These are phyloP conservation scores for Ogataea methylovora DNA, from an alignment of 805 yeast species.

Conservation along the genomic window DNA sequence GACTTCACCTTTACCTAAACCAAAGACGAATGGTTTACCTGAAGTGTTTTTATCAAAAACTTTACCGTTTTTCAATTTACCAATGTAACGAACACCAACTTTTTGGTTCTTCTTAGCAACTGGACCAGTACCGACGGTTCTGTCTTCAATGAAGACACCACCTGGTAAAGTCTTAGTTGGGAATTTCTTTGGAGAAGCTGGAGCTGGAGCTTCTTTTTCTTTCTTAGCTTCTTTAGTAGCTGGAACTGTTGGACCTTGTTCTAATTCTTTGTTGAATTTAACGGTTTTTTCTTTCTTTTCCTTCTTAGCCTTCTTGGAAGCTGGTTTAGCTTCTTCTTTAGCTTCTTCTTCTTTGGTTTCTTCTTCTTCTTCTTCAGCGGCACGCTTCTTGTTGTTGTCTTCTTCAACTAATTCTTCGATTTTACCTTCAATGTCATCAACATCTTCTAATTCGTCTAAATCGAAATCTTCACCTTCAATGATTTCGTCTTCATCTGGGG, in stretches of 20 bases:
- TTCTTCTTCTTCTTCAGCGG: constrained; percentile 22
- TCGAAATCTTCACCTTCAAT: constrained; percentile 42
- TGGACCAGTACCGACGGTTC: constrained; percentile 82
- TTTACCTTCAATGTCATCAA: constrained; percentile 62
- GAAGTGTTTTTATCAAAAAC: constrained; percentile 94
- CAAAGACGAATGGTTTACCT: constrained; percentile 92
- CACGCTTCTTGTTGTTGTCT: constrained; percentile 40
- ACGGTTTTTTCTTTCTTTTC: constrained; percentile 54
- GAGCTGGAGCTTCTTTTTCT: constrained; percentile 17
- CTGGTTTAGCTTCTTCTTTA: constrained; percentile 16
- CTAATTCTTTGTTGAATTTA: constrained; percentile 83
- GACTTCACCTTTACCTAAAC: constrained; percentile 95
- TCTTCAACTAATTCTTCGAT: constrained; percentile 68
- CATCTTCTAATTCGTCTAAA: constrained; percentile 58
- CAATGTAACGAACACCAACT: constrained; percentile 96
- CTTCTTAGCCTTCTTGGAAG: constrained; percentile 20
- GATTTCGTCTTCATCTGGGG: constrained; percentile 72
- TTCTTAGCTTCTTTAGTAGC: constrained; percentile 23
- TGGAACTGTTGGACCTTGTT: constrained; percentile 79
- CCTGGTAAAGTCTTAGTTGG: constrained; percentile 81
- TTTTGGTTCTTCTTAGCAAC: constrained; percentile 81
- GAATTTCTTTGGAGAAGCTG: constrained; percentile 40
- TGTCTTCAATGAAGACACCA: constrained; percentile 91
- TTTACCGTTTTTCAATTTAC: constrained; percentile 94
- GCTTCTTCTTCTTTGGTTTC: constrained; percentile 23